phyloP scores from a whole-genome alignment of 2,329 filamentous ascomycete genomes.

The Acrocalymma vagum region DNA sequence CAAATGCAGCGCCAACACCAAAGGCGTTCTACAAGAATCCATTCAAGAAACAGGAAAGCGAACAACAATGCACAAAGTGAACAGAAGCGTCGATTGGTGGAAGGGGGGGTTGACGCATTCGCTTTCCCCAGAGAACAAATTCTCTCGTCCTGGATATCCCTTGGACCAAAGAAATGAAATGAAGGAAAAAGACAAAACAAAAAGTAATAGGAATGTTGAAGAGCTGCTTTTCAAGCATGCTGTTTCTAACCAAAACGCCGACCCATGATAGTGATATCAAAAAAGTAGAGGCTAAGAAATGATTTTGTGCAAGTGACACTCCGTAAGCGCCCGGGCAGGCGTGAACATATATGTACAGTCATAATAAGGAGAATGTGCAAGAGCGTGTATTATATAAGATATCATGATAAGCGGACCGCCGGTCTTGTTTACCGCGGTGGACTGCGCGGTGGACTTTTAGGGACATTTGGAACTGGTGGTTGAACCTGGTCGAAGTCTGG shows the following conservation, averaged over 20 bases:
- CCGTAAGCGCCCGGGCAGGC: slow-evolving; percentile 20
- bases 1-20: not conserved
- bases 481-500: slow-evolving; percentile 29
- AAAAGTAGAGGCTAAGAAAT: slow-evolving; percentile 18
- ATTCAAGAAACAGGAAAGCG: not conserved
- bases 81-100: not conserved
- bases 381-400: slow-evolving; percentile 19
- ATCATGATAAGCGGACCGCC: slow-evolving; percentile 16
- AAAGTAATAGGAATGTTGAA: slow-evolving; percentile 20
- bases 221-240: slow-evolving; percentile 5
- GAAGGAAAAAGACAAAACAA: slow-evolving; percentile 14
- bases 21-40: too few species aligned
- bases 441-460: slow-evolving; percentile 29
- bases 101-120: too few species aligned
- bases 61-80: not conserved
- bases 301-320: slow-evolving; percentile 31
- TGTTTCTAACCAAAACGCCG: slow-evolving; percentile 28
- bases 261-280: slow-evolving; percentile 21
- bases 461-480: slow-evolving; percentile 29
- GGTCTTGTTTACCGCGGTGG: slow-evolving; percentile 14
- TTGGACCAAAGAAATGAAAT: slow-evolving; percentile 6
- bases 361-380: slow-evolving; percentile 28
- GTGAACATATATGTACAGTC: slow-evolving; percentile 39
- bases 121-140: not conserved
- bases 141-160: too few species aligned